Percentiles rank a stretch among this genome's conserved stretches.
Evolutionary conservation across 257 asterid species (phyloP).

Genomic region (Solanum tarapatanum): DNA sequence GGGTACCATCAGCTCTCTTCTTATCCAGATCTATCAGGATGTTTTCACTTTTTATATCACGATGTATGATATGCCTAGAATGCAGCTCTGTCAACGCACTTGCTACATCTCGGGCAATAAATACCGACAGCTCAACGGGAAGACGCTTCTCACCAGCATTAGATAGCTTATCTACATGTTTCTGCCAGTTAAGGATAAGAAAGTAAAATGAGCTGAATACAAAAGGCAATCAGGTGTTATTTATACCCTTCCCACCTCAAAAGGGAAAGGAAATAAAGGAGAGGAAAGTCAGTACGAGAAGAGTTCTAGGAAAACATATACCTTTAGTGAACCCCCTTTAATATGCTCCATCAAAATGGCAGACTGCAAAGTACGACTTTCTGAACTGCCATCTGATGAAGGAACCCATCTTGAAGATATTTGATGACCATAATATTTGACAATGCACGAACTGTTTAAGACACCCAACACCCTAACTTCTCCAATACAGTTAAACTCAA

Average conservation of each 20-base stretch:
- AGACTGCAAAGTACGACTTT: conserved; percentile 48
- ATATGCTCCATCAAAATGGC: conserved; percentile 79
- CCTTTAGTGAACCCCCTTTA: conserved; percentile 90
- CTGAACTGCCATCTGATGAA: conserved; percentile 39
- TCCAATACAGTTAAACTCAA: conserved; percentile 70
- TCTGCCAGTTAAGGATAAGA: conserved; percentile 22
- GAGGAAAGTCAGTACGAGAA: neutral
- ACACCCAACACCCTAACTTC: conserved; percentile 75
- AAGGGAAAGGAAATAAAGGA: neutral
- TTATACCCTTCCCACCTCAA: neutral
- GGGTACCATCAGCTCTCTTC: conserved; percentile 58
- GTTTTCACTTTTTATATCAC: conserved; percentile 86
- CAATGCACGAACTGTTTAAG: conserved; percentile 78
- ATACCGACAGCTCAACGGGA: conserved; percentile 34
- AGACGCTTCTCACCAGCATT: conserved; percentile 47
- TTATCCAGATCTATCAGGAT: conserved; percentile 66
- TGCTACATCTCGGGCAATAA: conserved; percentile 71
- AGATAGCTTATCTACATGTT: conserved; percentile 50
- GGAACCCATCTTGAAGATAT: conserved; percentile 70
- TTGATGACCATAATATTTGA: conserved; percentile 75
- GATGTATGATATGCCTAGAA: conserved; percentile 67
- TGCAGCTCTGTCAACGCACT: conserved; percentile 69
- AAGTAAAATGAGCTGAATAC: neutral
- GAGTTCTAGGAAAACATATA: conserved; percentile 11
- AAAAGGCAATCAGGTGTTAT: neutral